Conservation (phyloP, 2,329 filamentous ascomycete genomes). For the Claviceps fusiformis region DNA sequence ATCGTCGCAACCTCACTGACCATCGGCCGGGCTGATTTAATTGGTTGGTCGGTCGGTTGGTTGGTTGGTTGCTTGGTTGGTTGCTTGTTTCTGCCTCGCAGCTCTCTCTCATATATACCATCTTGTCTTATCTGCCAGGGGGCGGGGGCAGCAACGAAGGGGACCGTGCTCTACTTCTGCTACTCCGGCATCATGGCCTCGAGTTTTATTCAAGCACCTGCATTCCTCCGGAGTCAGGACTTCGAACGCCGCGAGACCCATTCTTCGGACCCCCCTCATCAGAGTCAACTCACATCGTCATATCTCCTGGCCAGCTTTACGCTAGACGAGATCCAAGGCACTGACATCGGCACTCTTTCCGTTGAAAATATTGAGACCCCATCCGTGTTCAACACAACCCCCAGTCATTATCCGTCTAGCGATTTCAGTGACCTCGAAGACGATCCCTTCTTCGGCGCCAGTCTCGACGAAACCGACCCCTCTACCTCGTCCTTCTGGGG, state of each 20-base stretch:
- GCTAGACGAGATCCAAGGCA: slow-evolving; percentile 18
- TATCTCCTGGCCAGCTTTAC: slow-evolving; percentile 27
- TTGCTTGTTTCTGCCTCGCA: slow-evolving; percentile 2
- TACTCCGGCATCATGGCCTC: slow-evolving; percentile 27
- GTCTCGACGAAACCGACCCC: slow-evolving; percentile 30
- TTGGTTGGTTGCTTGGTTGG: not conserved
- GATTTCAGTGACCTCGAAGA: slow-evolving; percentile 33
- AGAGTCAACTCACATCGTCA: slow-evolving; percentile 10
- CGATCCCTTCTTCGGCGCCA: slow-evolving; percentile 37
- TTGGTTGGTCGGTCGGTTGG: not conserved
- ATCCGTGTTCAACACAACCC: slow-evolving; percentile 32
- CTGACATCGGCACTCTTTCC: slow-evolving; percentile 18
- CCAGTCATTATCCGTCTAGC: slow-evolving; percentile 36
- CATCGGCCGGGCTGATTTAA: not conserved
- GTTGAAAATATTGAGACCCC: slow-evolving; percentile 29
- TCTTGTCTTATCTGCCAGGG: slow-evolving; percentile 2
- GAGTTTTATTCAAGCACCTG: slow-evolving; percentile 26
- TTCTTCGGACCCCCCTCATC: slow-evolving; percentile 12
- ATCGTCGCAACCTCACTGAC: slow-evolving; percentile 1
- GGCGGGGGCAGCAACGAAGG: too few species aligned
- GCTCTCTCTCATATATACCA: slow-evolving; percentile 21
- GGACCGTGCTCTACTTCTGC: too few species aligned
- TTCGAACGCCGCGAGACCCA: slow-evolving; percentile 20
- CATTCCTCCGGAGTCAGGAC: slow-evolving; percentile 25
- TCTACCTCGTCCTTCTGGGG: slow-evolving; percentile 29